Conservation (phyloP, 2,329 filamentous ascomycete species). For the Beauveria medogensis region DNA sequence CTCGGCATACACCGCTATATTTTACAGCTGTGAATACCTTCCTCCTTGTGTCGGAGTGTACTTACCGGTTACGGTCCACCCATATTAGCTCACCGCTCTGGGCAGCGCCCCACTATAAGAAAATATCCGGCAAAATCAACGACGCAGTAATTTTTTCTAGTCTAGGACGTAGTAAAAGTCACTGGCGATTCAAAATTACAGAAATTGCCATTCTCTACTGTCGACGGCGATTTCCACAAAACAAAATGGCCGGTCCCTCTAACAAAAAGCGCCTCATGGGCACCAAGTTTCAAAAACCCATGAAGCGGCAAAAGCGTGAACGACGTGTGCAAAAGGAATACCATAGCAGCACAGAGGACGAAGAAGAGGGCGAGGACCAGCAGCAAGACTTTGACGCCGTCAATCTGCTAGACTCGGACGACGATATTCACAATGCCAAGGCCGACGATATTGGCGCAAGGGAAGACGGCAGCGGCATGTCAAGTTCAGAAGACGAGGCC, state of each 20-base stretch:
- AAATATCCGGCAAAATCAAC: conserved; percentile 4
- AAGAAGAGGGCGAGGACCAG: conserved; percentile 24
- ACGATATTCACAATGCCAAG: conserved; percentile 45
- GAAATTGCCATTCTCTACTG: neutral
- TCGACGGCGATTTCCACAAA: neutral
- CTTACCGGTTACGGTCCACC: neutral
- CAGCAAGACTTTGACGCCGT: conserved; percentile 40
- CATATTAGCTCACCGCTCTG: neutral
- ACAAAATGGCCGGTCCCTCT: conserved; percentile 24
- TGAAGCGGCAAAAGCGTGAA: conserved; percentile 43
- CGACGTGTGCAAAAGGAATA: conserved; percentile 34
- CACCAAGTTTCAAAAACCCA: conserved; percentile 29
- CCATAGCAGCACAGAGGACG: conserved; percentile 45
- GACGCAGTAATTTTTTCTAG: conserved; percentile 1
- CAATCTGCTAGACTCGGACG: conserved; percentile 49
- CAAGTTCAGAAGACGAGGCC: conserved; percentile 30
- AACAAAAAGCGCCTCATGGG: conserved; percentile 27
- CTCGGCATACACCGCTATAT: neutral
- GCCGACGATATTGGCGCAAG: conserved; percentile 41
- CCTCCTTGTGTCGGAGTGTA: neutral
- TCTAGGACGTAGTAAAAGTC: neutral
- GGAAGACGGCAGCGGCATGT: conserved; percentile 27
- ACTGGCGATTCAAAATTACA: neutral
- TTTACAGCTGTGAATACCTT: neutral
- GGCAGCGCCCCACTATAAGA: neutral